phyloP scores from a whole-genome alignment of 495 filamentous ascomycete genomes.

The Podospora comata region DNA sequence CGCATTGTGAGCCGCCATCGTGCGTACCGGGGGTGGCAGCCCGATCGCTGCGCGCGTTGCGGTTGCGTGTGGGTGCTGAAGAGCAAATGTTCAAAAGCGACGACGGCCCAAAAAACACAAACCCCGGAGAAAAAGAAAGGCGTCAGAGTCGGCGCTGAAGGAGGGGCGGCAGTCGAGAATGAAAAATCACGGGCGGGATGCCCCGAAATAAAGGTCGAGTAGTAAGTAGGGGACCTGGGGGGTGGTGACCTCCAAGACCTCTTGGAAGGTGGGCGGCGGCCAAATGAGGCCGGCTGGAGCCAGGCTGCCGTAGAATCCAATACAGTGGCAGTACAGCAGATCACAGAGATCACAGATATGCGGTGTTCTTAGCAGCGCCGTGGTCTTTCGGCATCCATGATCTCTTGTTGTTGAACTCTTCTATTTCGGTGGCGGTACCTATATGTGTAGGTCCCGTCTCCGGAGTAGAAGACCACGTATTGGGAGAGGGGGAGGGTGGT shows the following conservation, averaged over 20 bases:
- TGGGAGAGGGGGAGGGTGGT: conserved; percentile 3
- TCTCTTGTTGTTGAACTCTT: background rate
- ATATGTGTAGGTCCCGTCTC: background rate
- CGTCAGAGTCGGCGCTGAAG: conserved; percentile 12
- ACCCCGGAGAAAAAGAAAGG: conserved; percentile 7
- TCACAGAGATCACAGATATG: conserved; percentile 7
- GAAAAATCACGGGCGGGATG: conserved; percentile 7
- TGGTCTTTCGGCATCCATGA: background rate
- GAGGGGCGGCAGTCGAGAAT: conserved; percentile 3
- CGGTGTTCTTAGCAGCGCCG: conserved; percentile 17
- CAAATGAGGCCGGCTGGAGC: conserved; percentile 7
- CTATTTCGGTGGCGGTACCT: background rate
- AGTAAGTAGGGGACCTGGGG: background rate
- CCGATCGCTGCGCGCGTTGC: conserved; percentile 22
- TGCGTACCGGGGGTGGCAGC: conserved; percentile 17
- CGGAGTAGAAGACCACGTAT: conserved; percentile 18
- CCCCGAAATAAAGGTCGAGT: conserved; percentile 12
- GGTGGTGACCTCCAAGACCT: background rate
- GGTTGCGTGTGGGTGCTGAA: conserved; percentile 16
- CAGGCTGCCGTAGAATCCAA: background rate
- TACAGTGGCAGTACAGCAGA: conserved; percentile 1
- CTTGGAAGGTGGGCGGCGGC: background rate
- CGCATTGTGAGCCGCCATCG: conserved; percentile 46
- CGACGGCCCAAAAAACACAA: conserved; percentile 11
- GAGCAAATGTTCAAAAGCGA: conserved; percentile 7